These are phyloP conservation scores for Typha latifolia DNA, from an alignment of 176 grass and related monocot species.

Conservation along the genomic window DNA sequence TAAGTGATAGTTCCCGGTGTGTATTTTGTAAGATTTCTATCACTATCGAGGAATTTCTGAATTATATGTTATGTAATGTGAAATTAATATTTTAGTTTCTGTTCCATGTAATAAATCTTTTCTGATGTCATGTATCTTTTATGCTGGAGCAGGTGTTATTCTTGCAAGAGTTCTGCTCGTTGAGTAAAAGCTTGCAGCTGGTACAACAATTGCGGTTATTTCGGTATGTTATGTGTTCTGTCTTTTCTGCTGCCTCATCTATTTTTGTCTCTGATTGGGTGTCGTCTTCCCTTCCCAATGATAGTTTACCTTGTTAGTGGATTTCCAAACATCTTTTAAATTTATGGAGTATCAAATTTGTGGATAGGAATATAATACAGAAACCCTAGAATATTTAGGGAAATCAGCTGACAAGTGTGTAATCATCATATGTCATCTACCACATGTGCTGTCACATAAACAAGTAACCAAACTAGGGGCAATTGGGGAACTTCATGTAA, in stretches of 20 bases:
- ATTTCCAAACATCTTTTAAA: neutral
- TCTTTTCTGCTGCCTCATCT: slow-evolving; percentile 2
- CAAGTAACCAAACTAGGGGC: no score
- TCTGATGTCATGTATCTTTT: slow-evolving; percentile 22
- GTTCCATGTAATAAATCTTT: slow-evolving; percentile 12
- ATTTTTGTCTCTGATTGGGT: neutral
- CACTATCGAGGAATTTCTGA: no score
- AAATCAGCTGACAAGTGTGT: no score
- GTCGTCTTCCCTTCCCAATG: neutral
- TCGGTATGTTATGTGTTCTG: slow-evolving; percentile 45
- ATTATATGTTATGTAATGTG: no score
- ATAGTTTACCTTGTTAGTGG: neutral
- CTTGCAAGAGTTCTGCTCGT: slow-evolving; percentile 94
- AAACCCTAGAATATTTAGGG: no score
- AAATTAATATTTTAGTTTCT: slow-evolving; percentile 10
- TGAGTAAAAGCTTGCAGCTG: slow-evolving; percentile 91
- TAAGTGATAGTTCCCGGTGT: no score
- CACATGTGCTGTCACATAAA: no score
- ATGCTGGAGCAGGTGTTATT: slow-evolving; percentile 63
- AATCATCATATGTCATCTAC: no score
- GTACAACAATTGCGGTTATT: slow-evolving; percentile 92
- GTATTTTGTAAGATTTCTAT: no score
- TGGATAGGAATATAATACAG: no score
- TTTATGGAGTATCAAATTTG: no score
- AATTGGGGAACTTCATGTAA: no score